Evolutionary conservation across 2,329 filamentous ascomycete genomes (phyloP).

Genomic region (Epichloe gansuensis): DNA sequence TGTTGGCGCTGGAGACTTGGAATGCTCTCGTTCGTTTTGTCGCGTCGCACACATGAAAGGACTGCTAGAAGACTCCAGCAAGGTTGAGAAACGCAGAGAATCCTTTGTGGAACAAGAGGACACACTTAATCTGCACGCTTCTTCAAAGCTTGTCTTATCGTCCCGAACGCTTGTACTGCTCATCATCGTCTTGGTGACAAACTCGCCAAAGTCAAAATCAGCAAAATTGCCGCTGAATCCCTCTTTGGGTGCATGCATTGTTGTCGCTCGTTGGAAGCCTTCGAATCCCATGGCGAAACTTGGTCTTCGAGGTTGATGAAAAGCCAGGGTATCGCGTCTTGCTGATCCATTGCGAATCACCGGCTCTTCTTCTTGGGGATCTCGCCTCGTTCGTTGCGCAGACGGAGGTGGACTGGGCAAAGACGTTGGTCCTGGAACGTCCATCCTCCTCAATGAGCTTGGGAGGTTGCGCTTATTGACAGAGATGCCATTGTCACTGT

Average conservation of each 20-base stretch:
- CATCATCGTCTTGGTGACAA: constrained; percentile 11
- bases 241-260: constrained; percentile 15
- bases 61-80: not conserved
- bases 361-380: constrained; percentile 26
- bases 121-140: not conserved
- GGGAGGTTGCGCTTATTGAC: constrained; percentile 13
- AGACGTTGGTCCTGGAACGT: constrained; percentile 9
- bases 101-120: not conserved
- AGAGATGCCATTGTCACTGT: constrained; percentile 8
- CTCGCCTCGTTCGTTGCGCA: constrained; percentile 23
- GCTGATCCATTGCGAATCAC: constrained; percentile 36
- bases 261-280: constrained; percentile 9
- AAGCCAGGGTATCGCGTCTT: constrained; percentile 38
- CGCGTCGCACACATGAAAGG: not conserved
- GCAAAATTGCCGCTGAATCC: constrained; percentile 27
- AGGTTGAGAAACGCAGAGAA: not conserved
- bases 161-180: not conserved
- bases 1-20: not conserved
- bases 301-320: constrained; percentile 30
- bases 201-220: constrained; percentile 26
- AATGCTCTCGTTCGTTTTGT: constrained; percentile 9
- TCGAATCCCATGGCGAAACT: constrained; percentile 35
- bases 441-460: constrained; percentile 16
- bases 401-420: constrained; percentile 33
- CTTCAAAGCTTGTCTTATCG: not conserved